These are phyloP conservation scores for Globisporangium nunn DNA, from an alignment of 352 stramenopile species.

Conservation along the genomic window DNA sequence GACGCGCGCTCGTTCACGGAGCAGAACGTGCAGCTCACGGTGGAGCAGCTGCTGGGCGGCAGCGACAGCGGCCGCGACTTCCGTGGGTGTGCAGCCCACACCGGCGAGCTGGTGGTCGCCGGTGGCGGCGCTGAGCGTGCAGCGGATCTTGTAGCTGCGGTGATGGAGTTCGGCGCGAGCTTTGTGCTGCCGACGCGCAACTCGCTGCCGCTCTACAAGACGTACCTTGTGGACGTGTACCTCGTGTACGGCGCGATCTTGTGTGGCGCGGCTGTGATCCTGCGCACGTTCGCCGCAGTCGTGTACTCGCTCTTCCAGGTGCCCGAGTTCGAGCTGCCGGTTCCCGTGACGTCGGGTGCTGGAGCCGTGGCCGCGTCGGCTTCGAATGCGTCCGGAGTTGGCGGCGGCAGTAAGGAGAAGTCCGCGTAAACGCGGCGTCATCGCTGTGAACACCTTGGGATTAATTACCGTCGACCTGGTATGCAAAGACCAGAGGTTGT, in stretches of 20 bases:
- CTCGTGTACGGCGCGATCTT: constrained; percentile 79
- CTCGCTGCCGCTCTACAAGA: constrained; percentile 73
- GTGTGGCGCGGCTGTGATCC: constrained; percentile 74
- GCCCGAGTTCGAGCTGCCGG: constrained; percentile 2
- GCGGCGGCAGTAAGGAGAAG: background rate
- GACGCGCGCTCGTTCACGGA: constrained; percentile 29
- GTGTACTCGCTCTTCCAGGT: constrained; percentile 60
- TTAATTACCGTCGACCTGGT: no score
- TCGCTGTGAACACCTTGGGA: no score
- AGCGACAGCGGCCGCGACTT: constrained; percentile 25
- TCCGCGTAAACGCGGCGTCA: no score
- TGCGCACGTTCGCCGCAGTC: constrained; percentile 70
- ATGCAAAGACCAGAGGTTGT: no score
- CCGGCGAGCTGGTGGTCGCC: constrained; percentile 56
- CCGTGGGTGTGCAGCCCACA: constrained; percentile 24
- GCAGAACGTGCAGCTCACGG: constrained; percentile 20
- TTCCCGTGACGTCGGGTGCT: background rate
- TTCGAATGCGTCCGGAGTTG: background rate
- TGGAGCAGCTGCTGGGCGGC: constrained; percentile 28
- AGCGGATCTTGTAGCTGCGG: constrained; percentile 44
- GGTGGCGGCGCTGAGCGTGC: constrained; percentile 45
- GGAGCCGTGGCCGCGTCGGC: no score
- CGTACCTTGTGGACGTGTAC: constrained; percentile 82
- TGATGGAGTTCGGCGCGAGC: constrained; percentile 41
- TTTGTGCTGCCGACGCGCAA: constrained; percentile 50